phyloP scores from a whole-genome alignment of 139 green algal species.

The Gonium pectorale region DNA sequence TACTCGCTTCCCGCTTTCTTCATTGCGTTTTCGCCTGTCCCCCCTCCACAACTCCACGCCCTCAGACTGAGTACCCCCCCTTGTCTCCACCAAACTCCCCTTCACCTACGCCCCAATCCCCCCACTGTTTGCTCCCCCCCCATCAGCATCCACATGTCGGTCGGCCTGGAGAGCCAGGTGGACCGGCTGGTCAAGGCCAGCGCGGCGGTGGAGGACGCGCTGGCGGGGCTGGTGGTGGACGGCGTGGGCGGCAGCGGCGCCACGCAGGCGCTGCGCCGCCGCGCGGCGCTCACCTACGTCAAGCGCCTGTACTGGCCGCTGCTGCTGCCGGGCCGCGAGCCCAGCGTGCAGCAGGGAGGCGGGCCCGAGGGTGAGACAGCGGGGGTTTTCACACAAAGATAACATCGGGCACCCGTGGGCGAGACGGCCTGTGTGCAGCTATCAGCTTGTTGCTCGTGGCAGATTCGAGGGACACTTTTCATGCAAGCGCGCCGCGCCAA shows the following conservation, averaged over 20 bases:
- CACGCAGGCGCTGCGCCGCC: slow-evolving; percentile 52
- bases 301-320: slow-evolving; percentile 89
- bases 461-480: too few species aligned
- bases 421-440: too few species aligned
- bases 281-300: slow-evolving; percentile 89
- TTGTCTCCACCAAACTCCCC: too few species aligned
- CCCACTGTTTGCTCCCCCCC: background rate
- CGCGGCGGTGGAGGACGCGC: slow-evolving; percentile 93
- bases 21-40: too few species aligned
- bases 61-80: too few species aligned
- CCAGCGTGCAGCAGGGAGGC: slow-evolving; percentile 50
- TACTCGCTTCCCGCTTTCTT: too few species aligned
- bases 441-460: too few species aligned
- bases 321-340: slow-evolving; percentile 77
- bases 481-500: too few species aligned
- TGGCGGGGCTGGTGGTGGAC: slow-evolving; percentile 86
- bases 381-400: too few species aligned
- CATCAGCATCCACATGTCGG: slow-evolving; percentile 10
- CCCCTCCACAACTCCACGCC: too few species aligned
- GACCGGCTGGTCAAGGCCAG: slow-evolving; percentile 88
- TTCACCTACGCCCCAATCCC: too few species aligned
- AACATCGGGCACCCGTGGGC: too few species aligned
- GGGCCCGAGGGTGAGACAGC: background rate
- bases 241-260: slow-evolving; percentile 71
- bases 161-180: slow-evolving; percentile 68